phyloP scores from a whole-genome alignment of 2,329 filamentous ascomycete genomes.

The Colletotrichum camelliae region DNA sequence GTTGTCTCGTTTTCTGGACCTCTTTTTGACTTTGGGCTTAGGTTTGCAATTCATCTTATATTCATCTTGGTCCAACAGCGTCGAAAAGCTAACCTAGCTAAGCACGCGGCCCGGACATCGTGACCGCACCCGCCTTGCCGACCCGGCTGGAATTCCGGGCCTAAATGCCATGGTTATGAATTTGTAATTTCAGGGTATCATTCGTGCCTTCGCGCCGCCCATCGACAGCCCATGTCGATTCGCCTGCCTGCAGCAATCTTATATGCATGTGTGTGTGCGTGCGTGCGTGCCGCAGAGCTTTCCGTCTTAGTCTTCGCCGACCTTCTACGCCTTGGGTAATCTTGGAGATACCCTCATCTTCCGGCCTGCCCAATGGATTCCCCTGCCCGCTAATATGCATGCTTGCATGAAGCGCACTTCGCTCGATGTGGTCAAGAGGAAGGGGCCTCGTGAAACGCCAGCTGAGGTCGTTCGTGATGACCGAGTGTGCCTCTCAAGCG shows the following conservation, averaged over 20 bases:
- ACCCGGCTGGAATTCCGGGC: neutral
- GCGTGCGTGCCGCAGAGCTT: neutral
- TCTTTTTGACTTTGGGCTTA: neutral
- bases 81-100: neutral
- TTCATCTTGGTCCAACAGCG: neutral
- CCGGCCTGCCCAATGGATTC: neutral
- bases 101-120: neutral
- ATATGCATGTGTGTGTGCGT: neutral
- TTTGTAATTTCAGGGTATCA: conserved; percentile 20
- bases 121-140: neutral
- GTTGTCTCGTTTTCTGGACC: neutral
- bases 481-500: conserved; percentile 46
- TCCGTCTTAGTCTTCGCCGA: neutral
- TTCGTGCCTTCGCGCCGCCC: conserved; percentile 2
- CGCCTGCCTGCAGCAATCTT: neutral
- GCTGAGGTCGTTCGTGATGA: neutral
- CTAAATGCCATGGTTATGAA: neutral
- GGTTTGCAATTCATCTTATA: neutral
- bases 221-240: neutral
- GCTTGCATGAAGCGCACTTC: neutral
- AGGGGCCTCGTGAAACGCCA: neutral
- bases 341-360: neutral
- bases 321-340: neutral
- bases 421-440: neutral
- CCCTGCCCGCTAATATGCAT: neutral